These are phyloP conservation scores for Pseudomonodictys pantanalensis DNA, from an alignment of 495 filamentous ascomycete genomes.

Conservation along the genomic window DNA sequence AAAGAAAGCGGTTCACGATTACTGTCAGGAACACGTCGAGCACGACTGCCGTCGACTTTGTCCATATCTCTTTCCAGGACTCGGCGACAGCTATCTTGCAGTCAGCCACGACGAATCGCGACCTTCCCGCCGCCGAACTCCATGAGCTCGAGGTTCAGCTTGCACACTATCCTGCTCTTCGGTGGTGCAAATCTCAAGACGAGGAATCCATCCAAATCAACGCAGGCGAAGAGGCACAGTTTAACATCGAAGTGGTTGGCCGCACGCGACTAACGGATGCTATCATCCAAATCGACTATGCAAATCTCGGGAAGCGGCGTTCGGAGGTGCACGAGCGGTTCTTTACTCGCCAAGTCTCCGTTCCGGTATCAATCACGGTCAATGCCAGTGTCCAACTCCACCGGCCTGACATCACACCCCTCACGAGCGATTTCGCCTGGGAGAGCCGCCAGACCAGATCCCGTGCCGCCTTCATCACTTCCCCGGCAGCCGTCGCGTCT, in stretches of 20 bases:
- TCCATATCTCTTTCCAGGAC: constrained; percentile 85
- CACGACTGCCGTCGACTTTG: constrained; percentile 70
- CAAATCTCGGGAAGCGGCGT: constrained; percentile 60
- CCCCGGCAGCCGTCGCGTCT: not conserved
- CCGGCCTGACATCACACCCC: constrained; percentile 73
- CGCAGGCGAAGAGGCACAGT: constrained; percentile 65
- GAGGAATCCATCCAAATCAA: constrained; percentile 52
- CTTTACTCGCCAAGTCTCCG: constrained; percentile 77
- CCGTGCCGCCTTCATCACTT: not conserved
- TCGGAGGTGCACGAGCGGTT: constrained; percentile 67
- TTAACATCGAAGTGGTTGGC: constrained; percentile 81
- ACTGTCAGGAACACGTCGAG: constrained; percentile 75
- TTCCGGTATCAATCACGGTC: constrained; percentile 83
- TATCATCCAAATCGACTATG: constrained; percentile 81
- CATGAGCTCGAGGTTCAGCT: constrained; percentile 82
- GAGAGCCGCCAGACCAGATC: constrained; percentile 37
- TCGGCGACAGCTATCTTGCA: constrained; percentile 77
- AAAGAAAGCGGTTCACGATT: constrained; percentile 70
- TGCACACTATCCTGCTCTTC: constrained; percentile 69
- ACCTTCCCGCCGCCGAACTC: constrained; percentile 70
- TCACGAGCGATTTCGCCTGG: constrained; percentile 58
- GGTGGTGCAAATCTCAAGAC: constrained; percentile 55
- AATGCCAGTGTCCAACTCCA: constrained; percentile 82
- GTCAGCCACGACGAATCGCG: constrained; percentile 67
- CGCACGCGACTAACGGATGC: constrained; percentile 81